Percentiles rank a stretch among this genome's conserved stretches.
phyloP scores from a whole-genome alignment of 768 basidiomycete species.

The Jaapia argillacea region DNA sequence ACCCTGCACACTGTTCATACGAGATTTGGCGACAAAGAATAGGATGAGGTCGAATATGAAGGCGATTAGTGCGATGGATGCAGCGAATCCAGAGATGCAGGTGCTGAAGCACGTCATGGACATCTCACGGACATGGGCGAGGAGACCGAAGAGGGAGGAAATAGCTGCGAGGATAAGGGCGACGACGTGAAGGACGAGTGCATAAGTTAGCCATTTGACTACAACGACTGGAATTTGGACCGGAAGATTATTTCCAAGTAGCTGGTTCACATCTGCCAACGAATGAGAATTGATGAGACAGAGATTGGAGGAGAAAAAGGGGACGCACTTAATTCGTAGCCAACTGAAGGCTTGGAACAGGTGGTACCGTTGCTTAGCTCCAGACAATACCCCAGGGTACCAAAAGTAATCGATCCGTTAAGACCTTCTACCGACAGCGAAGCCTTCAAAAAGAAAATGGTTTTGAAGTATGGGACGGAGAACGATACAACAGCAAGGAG shows the following conservation, averaged over 20 bases:
- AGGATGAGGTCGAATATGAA: conserved; percentile 90
- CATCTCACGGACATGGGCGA: conserved; percentile 83
- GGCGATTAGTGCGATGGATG: conserved; percentile 68
- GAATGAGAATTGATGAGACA: neutral
- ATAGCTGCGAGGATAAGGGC: conserved; percentile 67
- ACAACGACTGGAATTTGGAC: conserved; percentile 73
- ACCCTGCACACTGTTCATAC: conserved; percentile 65
- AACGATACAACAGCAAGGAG: conserved; percentile 84
- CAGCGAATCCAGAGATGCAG: conserved; percentile 74
- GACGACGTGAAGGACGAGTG: conserved; percentile 84
- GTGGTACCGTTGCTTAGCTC: conserved; percentile 42
- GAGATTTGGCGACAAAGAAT: conserved; percentile 82
- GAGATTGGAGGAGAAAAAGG: too few relatives aligned
- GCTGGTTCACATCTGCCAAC: conserved; percentile 73
- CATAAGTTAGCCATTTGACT: conserved; percentile 95
- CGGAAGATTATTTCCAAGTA: conserved; percentile 58
- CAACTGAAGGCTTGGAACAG: conserved; percentile 75
- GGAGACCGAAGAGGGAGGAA: conserved; percentile 71
- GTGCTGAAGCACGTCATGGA: conserved; percentile 79
- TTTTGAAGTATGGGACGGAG: conserved; percentile 84
- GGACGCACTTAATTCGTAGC: conserved; percentile 77
- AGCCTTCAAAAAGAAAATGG: conserved; percentile 83
- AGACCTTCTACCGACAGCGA: conserved; percentile 34
- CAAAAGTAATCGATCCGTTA: conserved; percentile 68
- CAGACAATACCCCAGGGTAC: conserved; percentile 84